These are phyloP conservation scores for Xylariales sp. DNA, from an alignment of 2,329 filamentous ascomycete genomes.

Conservation along the genomic window DNA sequence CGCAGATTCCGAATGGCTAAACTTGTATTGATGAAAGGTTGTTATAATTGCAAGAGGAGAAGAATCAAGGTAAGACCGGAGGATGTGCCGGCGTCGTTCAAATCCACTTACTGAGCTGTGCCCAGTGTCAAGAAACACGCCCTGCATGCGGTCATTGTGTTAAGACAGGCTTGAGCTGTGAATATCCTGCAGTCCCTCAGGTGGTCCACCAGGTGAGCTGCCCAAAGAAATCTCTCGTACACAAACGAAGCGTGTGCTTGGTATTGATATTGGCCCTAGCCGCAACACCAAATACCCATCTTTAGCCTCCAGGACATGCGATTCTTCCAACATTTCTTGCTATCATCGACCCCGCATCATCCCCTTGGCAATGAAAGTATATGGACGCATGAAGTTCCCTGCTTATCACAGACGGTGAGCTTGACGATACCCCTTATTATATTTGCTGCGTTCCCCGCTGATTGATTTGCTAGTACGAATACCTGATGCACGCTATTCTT, in stretches of 20 bases:
- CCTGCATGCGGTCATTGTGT: constrained; percentile 60
- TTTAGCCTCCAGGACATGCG: constrained; percentile 63
- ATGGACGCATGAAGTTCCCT: constrained; percentile 64
- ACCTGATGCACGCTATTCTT: constrained; percentile 62
- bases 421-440: background rate
- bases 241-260: too few species aligned
- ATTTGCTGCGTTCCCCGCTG: background rate
- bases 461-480: constrained; percentile 48
- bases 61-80: constrained; percentile 52
- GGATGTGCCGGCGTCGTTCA: background rate
- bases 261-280: constrained; percentile 28
- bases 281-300: constrained; percentile 52
- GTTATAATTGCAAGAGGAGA: constrained; percentile 63
- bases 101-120: background rate
- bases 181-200: constrained; percentile 51
- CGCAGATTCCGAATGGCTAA: too few species aligned
- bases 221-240: too few species aligned
- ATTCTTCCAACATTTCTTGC: constrained; percentile 64
- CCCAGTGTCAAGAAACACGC: constrained; percentile 60
- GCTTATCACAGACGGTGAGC: constrained; percentile 60
- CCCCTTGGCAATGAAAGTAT: constrained; percentile 61
- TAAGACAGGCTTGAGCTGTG: constrained; percentile 58
- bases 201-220: constrained; percentile 43
- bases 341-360: constrained; percentile 58
- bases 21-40: too few species aligned